Evolutionary conservation across 2,329 filamentous ascomycete genomes (phyloP).

Genomic region (Fusarium ambrosium): DNA sequence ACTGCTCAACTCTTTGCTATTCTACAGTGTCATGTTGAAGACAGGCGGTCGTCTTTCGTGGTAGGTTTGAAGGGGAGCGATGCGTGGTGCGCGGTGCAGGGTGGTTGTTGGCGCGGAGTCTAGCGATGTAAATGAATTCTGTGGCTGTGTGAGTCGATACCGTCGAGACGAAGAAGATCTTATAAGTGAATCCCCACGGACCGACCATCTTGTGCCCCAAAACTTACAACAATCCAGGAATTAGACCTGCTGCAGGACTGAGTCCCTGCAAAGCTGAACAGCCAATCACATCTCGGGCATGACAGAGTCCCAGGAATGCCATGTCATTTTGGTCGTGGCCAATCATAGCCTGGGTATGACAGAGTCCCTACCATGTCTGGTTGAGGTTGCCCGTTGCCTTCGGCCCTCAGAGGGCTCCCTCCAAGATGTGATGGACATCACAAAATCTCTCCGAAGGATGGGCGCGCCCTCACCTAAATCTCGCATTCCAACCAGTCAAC

Average conservation of each 20-base stretch:
- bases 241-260: too few species aligned
- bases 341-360: not conserved
- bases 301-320: conserved; percentile 4
- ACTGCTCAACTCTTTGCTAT: not conserved
- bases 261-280: not conserved
- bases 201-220: not conserved
- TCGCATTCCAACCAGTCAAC: not conserved
- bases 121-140: not conserved
- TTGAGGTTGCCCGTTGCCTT: not conserved
- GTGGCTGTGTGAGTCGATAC: not conserved
- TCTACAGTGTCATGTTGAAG: conserved; percentile 5
- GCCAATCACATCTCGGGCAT: conserved; percentile 10
- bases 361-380: not conserved
- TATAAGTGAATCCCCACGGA: not conserved
- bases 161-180: not conserved
- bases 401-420: not conserved
- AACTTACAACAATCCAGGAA: not conserved
- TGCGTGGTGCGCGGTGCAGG: not conserved
- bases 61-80: not conserved
- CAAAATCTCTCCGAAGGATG: not conserved
- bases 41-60: not conserved
- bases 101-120: not conserved
- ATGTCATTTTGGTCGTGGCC: not conserved
- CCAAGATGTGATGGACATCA: not conserved
- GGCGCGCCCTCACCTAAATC: not conserved